Evolutionary conservation across 352 stramenopile species (phyloP), one percentile per base, ranked within the genome.

Genomic region (Phytophthora agathidicida): DNA sequence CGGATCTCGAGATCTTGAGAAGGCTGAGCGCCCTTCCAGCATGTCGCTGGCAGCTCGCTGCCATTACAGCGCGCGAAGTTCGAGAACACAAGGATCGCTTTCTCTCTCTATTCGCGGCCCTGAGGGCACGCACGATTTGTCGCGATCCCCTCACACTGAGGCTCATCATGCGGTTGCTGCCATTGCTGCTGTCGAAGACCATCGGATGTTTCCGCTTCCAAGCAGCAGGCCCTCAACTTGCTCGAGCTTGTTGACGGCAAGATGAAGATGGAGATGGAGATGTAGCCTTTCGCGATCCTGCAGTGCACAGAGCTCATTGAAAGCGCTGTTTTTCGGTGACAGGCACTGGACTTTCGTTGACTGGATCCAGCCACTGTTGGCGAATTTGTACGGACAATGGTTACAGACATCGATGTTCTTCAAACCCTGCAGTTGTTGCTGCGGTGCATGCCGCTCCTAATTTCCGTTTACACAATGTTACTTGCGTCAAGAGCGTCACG

Each of bases 11-110:
- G 27, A 38, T 36, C 31, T 51, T 44, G 36, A 32, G 50, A 59
- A 49, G 39, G 37, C 28, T 28, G 42, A 58, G 54, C 43, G 44
- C 24, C 48, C 23, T 47, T 59, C 28, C 31, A 45, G 23, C 19
- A 26, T 59, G 39, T 65, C 47, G 56, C 56, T 30, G 44, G 30
- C n/a, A n/a, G n/a, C n/a, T n/a, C n/a, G n/a, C n/a, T n/a, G n/a
- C 36, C 49, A 60, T 53, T 60, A 54, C 47, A 48, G 27, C 37
- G 13, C 33, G 9, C 10, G 23, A 19, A 20, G 22, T 31, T 30
- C 31, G 17, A 45, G 22, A n/a, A n/a, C n/a, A n/a, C n/a, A n/a
- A n/a, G n/a, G n/a, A n/a, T n/a, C n/a, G n/a, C n/a, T n/a, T n/a
- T n/a, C n/a, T n/a, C 27, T 49, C 48, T 66, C 19, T 46, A 24